A percentile compares a stretch with the other conserved stretches of the same genome.
These are phyloP conservation scores for Albophoma yamanashiensis DNA, from an alignment of 2,329 filamentous ascomycete genomes.

Conservation along the genomic window DNA sequence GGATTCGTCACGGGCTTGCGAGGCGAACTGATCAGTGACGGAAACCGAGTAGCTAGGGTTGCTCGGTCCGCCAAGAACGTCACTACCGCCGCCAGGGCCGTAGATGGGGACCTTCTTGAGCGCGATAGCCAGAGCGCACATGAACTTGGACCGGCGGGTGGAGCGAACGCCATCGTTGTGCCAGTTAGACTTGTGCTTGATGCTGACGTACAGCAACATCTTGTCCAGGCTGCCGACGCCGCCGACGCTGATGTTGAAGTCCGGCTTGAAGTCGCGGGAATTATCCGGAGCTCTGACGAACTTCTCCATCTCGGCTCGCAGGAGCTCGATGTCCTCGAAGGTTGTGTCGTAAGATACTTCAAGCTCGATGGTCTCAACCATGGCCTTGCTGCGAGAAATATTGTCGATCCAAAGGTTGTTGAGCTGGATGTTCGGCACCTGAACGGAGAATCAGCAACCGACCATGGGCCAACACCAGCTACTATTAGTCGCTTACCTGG, in stretches of 20 bases:
- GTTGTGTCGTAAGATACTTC: slow-evolving; percentile 77
- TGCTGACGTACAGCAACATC: slow-evolving; percentile 69
- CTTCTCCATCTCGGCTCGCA: slow-evolving; percentile 72
- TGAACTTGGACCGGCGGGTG: slow-evolving; percentile 84
- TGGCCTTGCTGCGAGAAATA: slow-evolving; percentile 78
- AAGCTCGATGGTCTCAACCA: slow-evolving; percentile 75
- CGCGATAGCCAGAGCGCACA: slow-evolving; percentile 82
- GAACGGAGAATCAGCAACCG: not conserved
- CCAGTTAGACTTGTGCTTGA: slow-evolving; percentile 91
- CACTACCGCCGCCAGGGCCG: slow-evolving; percentile 62
- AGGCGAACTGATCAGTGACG: slow-evolving; percentile 59
- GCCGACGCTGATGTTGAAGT: slow-evolving; percentile 67
- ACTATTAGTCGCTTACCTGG: slow-evolving; percentile 24
- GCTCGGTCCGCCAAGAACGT: slow-evolving; percentile 50
- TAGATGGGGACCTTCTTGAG: slow-evolving; percentile 82
- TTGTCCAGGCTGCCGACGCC: slow-evolving; percentile 82
- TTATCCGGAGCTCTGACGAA: slow-evolving; percentile 83
- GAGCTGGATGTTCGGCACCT: slow-evolving; percentile 84
- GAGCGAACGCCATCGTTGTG: slow-evolving; percentile 76
- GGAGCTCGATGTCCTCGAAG: slow-evolving; percentile 79
- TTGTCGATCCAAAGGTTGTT: slow-evolving; percentile 97
- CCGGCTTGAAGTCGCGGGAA: slow-evolving; percentile 78
- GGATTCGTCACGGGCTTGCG: slow-evolving; percentile 49
- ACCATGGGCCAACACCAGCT: not conserved
- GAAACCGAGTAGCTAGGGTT: slow-evolving; percentile 77